Conservation (phyloP, 2,329 filamentous ascomycete species). For the Setomelanomma holmii region DNA sequence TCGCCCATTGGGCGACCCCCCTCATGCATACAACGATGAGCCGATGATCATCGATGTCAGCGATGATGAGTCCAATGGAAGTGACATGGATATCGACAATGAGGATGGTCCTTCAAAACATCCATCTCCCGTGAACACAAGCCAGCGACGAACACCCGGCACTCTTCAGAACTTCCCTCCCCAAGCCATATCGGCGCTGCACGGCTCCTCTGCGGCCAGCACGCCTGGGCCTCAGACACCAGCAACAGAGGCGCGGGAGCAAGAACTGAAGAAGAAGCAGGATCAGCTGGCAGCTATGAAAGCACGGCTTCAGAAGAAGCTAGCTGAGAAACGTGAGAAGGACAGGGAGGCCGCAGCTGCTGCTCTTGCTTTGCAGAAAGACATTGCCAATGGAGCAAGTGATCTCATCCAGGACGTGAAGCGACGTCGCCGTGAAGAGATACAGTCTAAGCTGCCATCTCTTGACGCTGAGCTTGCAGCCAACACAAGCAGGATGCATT, state of each 20-base stretch:
- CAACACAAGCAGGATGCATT: slow-evolving; percentile 48
- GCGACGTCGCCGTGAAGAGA: slow-evolving; percentile 53
- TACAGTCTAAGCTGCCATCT: slow-evolving; percentile 56
- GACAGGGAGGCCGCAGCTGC: slow-evolving; percentile 22
- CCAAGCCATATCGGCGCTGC: slow-evolving; percentile 29
- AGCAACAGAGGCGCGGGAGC: slow-evolving; percentile 45
- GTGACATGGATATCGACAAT: slow-evolving; percentile 69
- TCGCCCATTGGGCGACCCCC: slow-evolving; percentile 67
- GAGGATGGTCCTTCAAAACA: slow-evolving; percentile 57
- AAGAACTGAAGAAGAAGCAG: slow-evolving; percentile 57
- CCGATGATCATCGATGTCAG: slow-evolving; percentile 85
- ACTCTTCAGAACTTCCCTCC: slow-evolving; percentile 34
- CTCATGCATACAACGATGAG: slow-evolving; percentile 57
- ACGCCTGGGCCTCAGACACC: slow-evolving; percentile 48
- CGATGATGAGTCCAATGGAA: slow-evolving; percentile 69
- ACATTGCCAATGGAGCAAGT: background rate
- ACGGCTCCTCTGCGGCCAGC: slow-evolving; percentile 32
- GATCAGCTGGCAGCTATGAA: slow-evolving; percentile 57
- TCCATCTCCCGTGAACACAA: slow-evolving; percentile 9
- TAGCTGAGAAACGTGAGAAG: slow-evolving; percentile 32
- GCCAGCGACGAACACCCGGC: slow-evolving; percentile 15
- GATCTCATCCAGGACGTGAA: slow-evolving; percentile 15
- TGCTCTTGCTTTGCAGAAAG: background rate
- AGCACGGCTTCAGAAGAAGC: slow-evolving; percentile 34
- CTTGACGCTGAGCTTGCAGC: slow-evolving; percentile 55